Percentiles rank a stretch among this genome's conserved stretches.
Evolutionary conservation across 2,329 filamentous ascomycete species (phyloP).

Genomic region (Apiospora malaysiana): DNA sequence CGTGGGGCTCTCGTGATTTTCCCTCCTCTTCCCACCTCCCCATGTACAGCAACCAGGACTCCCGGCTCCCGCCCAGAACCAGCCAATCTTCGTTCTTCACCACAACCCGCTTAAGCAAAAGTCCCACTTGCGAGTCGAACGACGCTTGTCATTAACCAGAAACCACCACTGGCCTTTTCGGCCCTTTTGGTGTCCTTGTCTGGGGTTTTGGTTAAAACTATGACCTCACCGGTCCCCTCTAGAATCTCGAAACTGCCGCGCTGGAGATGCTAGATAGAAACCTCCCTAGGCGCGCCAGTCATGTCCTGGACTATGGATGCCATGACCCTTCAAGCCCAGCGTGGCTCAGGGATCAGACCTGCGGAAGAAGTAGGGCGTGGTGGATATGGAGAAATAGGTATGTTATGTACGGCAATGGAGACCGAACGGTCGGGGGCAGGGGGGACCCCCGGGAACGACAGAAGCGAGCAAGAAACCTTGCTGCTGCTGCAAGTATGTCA

Average conservation of each 20-base stretch:
- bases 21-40: not conserved
- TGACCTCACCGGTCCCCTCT: not conserved
- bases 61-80: not conserved
- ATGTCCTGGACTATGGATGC: not conserved
- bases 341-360: not conserved
- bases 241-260: not conserved
- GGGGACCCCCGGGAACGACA: too few species aligned
- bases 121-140: constrained; percentile 4
- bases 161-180: constrained; percentile 1
- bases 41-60: not conserved
- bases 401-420: not conserved
- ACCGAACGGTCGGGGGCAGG: not conserved
- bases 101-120: not conserved
- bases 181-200: not conserved
- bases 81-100: not conserved
- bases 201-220: not conserved
- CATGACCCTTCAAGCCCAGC: not conserved
- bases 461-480: too few species aligned
- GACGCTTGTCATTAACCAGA: not conserved
- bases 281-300: not conserved
- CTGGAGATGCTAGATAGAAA: not conserved
- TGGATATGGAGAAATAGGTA: not conserved
- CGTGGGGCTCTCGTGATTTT: constrained; percentile 7
- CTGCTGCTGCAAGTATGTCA: too few species aligned
- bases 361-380: not conserved